Percentiles rank a stretch among this genome's conserved stretches.
These are phyloP conservation scores for Amanita pallidorosea DNA, from an alignment of 768 basidiomycete genomes.

Conservation along the genomic window DNA sequence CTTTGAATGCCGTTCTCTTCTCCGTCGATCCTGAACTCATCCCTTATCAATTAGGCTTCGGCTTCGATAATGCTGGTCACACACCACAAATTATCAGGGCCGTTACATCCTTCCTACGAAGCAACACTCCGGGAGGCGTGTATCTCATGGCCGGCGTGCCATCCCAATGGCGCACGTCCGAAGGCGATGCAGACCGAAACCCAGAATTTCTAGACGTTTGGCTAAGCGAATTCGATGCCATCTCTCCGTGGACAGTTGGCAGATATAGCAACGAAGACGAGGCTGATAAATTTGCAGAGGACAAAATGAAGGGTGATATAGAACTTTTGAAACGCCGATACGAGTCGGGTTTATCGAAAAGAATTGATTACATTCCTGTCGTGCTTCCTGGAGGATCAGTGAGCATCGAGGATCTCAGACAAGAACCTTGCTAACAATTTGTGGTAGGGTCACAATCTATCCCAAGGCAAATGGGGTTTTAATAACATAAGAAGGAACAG, in stretches of 20 bases:
- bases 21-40: not conserved
- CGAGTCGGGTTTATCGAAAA: constrained; percentile 29
- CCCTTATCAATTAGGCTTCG: constrained; percentile 41
- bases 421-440: constrained; percentile 2
- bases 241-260: constrained; percentile 80
- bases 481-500: constrained; percentile 67
- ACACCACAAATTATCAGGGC: constrained; percentile 47
- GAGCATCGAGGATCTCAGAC: constrained; percentile 19
- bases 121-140: constrained; percentile 57
- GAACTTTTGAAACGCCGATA: constrained; percentile 43
- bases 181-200: constrained; percentile 59
- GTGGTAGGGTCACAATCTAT: constrained; percentile 57
- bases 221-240: constrained; percentile 69
- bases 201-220: constrained; percentile 58
- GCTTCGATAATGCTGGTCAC: constrained; percentile 51
- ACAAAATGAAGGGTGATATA: constrained; percentile 53
- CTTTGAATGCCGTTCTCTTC: constrained; percentile 1
- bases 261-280: constrained; percentile 49
- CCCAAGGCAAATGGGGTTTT: constrained; percentile 58
- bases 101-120: constrained; percentile 47
- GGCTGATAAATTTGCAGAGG: constrained; percentile 53
- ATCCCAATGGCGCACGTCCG: constrained; percentile 65
- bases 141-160: constrained; percentile 67
- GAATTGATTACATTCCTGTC: constrained; percentile 76
- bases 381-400: constrained; percentile 78